Evolutionary conservation across 495 filamentous ascomycete species (phyloP).

Genomic region (Schizothecium vesticola): DNA sequence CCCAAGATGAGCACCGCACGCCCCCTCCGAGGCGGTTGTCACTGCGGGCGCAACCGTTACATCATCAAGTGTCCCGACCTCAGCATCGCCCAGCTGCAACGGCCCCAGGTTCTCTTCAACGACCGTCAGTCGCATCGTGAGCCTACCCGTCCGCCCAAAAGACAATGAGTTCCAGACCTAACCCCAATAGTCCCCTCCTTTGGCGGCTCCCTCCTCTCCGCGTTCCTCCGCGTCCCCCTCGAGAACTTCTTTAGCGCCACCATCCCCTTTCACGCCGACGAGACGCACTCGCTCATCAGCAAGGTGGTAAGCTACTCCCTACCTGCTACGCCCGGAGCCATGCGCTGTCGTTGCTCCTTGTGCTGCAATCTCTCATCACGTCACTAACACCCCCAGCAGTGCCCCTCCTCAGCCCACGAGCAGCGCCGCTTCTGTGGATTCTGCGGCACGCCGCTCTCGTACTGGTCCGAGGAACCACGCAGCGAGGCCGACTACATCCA

Average conservation of each 20-base stretch:
- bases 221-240: slow-evolving; percentile 77
- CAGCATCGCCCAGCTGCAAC: slow-evolving; percentile 25
- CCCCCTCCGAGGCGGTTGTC: slow-evolving; percentile 67
- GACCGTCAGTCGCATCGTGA: slow-evolving; percentile 58
- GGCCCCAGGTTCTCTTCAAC: slow-evolving; percentile 64
- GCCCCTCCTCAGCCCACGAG: slow-evolving; percentile 56
- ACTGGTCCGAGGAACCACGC: slow-evolving; percentile 67
- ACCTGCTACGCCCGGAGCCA: background rate
- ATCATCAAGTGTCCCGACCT: slow-evolving; percentile 59
- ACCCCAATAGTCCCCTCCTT: slow-evolving; percentile 52
- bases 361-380: background rate
- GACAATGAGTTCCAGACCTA: background rate
- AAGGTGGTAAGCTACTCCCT: slow-evolving; percentile 33
- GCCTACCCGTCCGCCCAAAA: slow-evolving; percentile 18
- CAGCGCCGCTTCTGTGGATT: slow-evolving; percentile 83
- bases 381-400: background rate
- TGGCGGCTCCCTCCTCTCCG: slow-evolving; percentile 58
- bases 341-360: background rate
- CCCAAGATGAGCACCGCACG: slow-evolving; percentile 41
- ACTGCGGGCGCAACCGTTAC: slow-evolving; percentile 82
- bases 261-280: slow-evolving; percentile 69
- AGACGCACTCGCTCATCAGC: slow-evolving; percentile 66
- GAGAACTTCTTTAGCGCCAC: slow-evolving; percentile 67
- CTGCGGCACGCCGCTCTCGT: slow-evolving; percentile 75
- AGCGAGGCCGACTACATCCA: slow-evolving; percentile 69